Percentiles rank a stretch among this genome's conserved stretches.
Conservation (phyloP, 768 basidiomycete species). For the Tylopilus vinaceipallidus region DNA sequence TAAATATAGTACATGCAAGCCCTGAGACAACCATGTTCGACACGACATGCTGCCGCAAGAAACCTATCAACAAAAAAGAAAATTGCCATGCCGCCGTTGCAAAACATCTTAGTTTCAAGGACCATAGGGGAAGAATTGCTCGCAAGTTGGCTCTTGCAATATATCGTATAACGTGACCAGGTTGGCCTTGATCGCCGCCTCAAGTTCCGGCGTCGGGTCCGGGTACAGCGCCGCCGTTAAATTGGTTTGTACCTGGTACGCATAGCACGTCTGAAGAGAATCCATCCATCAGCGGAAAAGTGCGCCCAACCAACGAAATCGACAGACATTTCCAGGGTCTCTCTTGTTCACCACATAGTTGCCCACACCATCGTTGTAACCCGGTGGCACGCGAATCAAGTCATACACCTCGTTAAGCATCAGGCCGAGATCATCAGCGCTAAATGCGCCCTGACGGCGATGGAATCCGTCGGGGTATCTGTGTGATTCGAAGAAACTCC, state of each 20-base stretch:
- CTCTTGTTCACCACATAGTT: slow-evolving; percentile 13
- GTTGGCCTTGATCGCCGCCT: slow-evolving; percentile 21
- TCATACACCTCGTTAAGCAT: slow-evolving; percentile 1
- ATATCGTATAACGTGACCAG: slow-evolving; percentile 14
- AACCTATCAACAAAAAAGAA: too few species aligned
- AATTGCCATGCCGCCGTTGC: too few species aligned
- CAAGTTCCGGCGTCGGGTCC: slow-evolving; percentile 17
- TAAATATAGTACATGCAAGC: too few species aligned
- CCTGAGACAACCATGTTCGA: too few species aligned
- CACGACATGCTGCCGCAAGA: too few species aligned
- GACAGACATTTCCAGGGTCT: slow-evolving; percentile 15
- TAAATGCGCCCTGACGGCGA: slow-evolving; percentile 19
- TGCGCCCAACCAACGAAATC: neutral
- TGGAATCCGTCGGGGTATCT: slow-evolving; percentile 18
- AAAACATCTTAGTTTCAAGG: too few species aligned
- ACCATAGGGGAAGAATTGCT: slow-evolving; percentile 21
- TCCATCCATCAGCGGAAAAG: neutral
- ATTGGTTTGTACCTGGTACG: slow-evolving; percentile 18
- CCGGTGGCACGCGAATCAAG: slow-evolving; percentile 10
- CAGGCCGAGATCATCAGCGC: neutral
- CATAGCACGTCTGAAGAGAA: slow-evolving; percentile 10
- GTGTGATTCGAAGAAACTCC: slow-evolving; percentile 20
- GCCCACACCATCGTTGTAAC: slow-evolving; percentile 16
- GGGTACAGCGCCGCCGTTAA: slow-evolving; percentile 20
- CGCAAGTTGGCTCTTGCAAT: slow-evolving; percentile 7